These are phyloP conservation scores for Ceratocystiopsis minuta DNA, from an alignment of 2,329 filamentous ascomycete genomes.

Conservation along the genomic window DNA sequence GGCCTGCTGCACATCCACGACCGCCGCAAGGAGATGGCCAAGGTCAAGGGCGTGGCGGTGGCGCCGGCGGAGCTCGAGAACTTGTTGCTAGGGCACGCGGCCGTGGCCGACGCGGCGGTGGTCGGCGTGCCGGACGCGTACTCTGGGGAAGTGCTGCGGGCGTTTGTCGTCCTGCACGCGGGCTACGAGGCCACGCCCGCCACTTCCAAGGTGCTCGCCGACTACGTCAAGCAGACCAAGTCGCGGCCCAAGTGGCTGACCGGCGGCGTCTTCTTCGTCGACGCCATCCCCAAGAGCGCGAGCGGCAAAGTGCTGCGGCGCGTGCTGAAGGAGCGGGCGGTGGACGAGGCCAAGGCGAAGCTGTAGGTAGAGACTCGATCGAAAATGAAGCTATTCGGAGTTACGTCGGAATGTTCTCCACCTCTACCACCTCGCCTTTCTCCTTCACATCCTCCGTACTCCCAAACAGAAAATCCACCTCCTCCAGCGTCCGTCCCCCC, in stretches of 20 bases:
- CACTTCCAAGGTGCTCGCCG: neutral
- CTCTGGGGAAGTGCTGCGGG: conserved; percentile 37
- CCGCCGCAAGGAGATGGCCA: conserved; percentile 51
- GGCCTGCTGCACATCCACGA: conserved; percentile 40
- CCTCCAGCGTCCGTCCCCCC: neutral
- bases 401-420: no score
- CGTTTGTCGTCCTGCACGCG: conserved; percentile 28
- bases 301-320: conserved; percentile 38
- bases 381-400: no score
- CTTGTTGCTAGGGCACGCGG: conserved; percentile 35
- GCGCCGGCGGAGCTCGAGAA: conserved; percentile 48
- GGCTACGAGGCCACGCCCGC: neutral
- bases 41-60: conserved; percentile 45
- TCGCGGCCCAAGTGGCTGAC: conserved; percentile 30
- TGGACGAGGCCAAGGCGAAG: neutral
- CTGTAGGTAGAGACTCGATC: neutral
- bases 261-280: conserved; percentile 33
- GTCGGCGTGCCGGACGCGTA: conserved; percentile 34
- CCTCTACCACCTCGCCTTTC: neutral
- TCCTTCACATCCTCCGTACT: neutral
- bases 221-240: conserved; percentile 7
- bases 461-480: conserved; percentile 1
- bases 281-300: conserved; percentile 31
- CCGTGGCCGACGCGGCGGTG: conserved; percentile 39
- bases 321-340: conserved; percentile 1